Evolutionary conservation across 1,284 basidiomycete genomes (phyloP), one percentile per base, ranked within the genome.

Genomic region (Athelia psychrophila): DNA sequence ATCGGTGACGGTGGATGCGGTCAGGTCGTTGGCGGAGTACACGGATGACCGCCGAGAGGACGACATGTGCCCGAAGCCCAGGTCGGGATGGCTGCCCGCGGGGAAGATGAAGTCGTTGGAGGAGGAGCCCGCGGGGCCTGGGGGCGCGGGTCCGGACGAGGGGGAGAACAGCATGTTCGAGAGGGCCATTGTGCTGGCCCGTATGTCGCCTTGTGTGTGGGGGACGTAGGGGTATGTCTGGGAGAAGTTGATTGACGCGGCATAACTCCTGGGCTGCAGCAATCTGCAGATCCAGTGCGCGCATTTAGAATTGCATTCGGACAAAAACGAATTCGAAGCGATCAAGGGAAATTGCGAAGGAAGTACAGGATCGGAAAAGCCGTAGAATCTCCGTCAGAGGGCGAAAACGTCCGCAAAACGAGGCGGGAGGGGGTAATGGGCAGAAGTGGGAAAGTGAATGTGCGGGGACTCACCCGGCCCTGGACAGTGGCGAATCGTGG

Each of bases 181-280:
- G 3, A 90, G 73, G 53, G 82, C 73, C 62, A 89, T 75, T 0
- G 87, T 88, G 58, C 69, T 76, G 25, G 80, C 72, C n/a, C 87
- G 79, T 54, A 90, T 89, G 44, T 76, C 72, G 56, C 76, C 76
- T 54, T 81, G 81, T 0, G 80, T 79, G 57, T 81, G 84, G 23
- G 74, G 71, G 13, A 64, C 58, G 38, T 57, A 57, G 54, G 53
- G 56, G 4, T 60, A 63, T 32, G 57, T 58, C 33, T 67, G 68
- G 35, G 64, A 57, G 51, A 58, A 61, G 45, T 60, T 62, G 16
- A 59, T 59, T 19, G 64, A 62, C 9, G 73, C 65, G 45, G 65
- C 65, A 55, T 61, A 70, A 55, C 68, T 74, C 44, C 60, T 65
- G 22, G 72, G 62, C 58, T 74, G 73, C 13, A 76, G 64, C 54